A percentile compares a stretch with the other conserved stretches of the same genome.
phyloP scores from a whole-genome alignment of 192 early-diverging fungal species.

The Irineochytrium annulatum region DNA sequence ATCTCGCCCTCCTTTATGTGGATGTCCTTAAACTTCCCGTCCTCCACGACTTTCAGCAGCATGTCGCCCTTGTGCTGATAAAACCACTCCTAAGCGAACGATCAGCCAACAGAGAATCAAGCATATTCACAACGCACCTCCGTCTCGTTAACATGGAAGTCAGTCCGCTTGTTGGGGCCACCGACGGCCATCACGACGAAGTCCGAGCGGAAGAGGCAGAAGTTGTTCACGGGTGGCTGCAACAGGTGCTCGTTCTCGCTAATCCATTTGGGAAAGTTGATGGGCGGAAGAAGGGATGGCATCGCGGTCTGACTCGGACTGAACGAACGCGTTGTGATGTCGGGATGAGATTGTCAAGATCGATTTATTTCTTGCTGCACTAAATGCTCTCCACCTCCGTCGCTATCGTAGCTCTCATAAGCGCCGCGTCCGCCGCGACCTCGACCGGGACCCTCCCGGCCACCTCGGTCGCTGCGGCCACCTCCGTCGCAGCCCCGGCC shows the following conservation, averaged over 20 bases:
- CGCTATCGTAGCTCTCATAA: too few species aligned
- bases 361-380: too few species aligned
- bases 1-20: conserved; percentile 90
- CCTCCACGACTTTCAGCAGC: conserved; percentile 84
- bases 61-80: conserved; percentile 91
- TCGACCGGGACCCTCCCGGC: too few species aligned
- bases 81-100: conserved; percentile 81
- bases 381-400: too few species aligned
- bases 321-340: too few species aligned
- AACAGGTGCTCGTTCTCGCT: conserved; percentile 74
- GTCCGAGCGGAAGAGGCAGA: conserved; percentile 78
- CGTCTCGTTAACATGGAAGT: conserved; percentile 96
- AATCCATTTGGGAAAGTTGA: conserved; percentile 91
- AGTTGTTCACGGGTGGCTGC: conserved; percentile 94
- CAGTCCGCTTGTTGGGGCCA: conserved; percentile 86
- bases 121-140: conserved; percentile 54
- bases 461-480: too few species aligned
- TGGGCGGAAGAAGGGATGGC: conserved; percentile 58
- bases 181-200: conserved; percentile 92
- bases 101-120: not conserved
- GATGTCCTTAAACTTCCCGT: conserved; percentile 78
- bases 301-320: too few species aligned
- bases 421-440: too few species aligned
- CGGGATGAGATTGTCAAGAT: too few species aligned
- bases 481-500: too few species aligned